phyloP scores from a whole-genome alignment of 2,329 filamentous ascomycete genomes.

The Xylaria sp. region DNA sequence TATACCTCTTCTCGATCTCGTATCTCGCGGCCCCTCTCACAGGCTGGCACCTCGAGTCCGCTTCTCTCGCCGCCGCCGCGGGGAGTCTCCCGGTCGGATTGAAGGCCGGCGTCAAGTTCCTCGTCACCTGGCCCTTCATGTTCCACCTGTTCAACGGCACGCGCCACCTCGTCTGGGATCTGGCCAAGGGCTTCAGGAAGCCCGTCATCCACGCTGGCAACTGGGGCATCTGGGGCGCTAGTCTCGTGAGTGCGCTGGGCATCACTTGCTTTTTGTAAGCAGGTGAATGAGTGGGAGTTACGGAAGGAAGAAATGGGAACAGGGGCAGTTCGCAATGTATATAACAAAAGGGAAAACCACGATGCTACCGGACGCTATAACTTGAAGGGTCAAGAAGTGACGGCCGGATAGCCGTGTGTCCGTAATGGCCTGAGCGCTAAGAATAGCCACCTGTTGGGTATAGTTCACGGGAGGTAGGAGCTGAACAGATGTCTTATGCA shows the following conservation, averaged over 20 bases:
- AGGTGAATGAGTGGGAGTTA: background rate
- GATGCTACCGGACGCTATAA: background rate
- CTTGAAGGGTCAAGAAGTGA: background rate
- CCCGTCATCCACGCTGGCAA: conserved; percentile 58
- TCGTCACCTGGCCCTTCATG: conserved; percentile 67
- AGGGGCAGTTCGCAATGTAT: background rate
- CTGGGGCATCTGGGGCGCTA: conserved; percentile 60
- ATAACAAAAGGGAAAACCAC: background rate
- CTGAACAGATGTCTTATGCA: conserved; percentile 22
- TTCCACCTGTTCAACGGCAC: conserved; percentile 68
- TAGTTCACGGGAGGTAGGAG: conserved; percentile 8
- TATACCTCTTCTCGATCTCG: conserved; percentile 83
- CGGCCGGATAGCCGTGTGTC: background rate
- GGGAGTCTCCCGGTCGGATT: conserved; percentile 67
- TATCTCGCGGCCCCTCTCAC: conserved; percentile 84
- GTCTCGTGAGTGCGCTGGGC: conserved; percentile 57
- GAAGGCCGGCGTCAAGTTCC: conserved; percentile 68
- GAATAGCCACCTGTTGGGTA: background rate
- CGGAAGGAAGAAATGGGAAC: background rate
- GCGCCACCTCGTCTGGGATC: conserved; percentile 66
- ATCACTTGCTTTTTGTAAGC: conserved; percentile 62
- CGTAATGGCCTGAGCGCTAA: background rate
- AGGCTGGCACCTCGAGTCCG: conserved; percentile 71
- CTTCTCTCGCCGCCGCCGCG: conserved; percentile 69
- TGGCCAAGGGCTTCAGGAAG: conserved; percentile 63